Conservation (phyloP, 78 protist genomes). For the Blattamonas nauphoetae region DNA sequence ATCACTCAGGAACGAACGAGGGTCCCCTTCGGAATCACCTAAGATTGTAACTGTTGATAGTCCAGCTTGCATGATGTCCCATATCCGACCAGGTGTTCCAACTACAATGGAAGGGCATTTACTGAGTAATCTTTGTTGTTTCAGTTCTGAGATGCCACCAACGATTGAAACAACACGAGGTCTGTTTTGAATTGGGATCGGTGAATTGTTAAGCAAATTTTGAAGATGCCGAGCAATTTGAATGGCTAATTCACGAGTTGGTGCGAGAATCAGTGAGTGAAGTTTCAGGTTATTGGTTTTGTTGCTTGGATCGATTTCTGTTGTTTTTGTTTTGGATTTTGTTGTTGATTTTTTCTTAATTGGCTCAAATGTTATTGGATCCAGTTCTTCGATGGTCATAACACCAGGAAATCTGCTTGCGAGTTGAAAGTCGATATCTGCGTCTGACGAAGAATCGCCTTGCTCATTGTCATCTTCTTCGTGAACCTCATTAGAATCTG, state of each 20-base stretch:
- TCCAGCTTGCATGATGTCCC: neutral
- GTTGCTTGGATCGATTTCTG: too few relatives aligned
- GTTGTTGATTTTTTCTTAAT: too few relatives aligned
- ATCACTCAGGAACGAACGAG: neutral
- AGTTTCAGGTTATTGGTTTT: neutral
- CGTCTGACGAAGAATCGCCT: too few relatives aligned
- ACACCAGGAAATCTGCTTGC: too few relatives aligned
- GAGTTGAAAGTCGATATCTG: too few relatives aligned
- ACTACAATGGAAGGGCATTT: neutral
- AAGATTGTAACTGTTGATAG: neutral
- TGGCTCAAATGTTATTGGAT: too few relatives aligned
- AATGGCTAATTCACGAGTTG: neutral
- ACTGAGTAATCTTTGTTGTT: neutral
- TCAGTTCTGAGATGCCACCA: neutral
- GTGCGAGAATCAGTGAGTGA: neutral
- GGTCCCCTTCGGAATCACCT: neutral
- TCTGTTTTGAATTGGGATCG: neutral
- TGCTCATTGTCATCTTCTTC: too few relatives aligned
- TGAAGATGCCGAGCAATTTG: neutral
- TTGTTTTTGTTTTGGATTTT: too few relatives aligned
- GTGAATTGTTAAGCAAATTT: neutral
- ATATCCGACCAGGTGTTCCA: constrained; percentile 5
- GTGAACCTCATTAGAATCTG: neutral
- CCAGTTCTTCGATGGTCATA: too few relatives aligned
- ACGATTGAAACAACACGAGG: neutral